A percentile compares a stretch with the other conserved stretches of the same genome.
Conservation (phyloP, 306 rosid species). For the Dalbergia cochinchinensis region DNA sequence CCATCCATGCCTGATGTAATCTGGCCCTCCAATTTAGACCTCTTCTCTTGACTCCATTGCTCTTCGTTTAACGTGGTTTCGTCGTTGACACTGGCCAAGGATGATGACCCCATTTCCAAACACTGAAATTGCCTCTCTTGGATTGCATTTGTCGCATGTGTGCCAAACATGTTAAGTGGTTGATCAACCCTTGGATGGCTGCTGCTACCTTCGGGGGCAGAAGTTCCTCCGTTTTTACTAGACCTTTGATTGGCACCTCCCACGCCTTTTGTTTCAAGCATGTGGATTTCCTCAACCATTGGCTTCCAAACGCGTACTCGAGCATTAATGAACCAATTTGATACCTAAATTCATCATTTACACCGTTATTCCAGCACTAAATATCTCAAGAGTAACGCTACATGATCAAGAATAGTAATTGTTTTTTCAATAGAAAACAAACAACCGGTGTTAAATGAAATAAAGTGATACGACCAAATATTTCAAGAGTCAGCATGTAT, state of each 20-base stretch:
- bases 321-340: constrained; percentile 98
- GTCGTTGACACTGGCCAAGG: constrained; percentile 21
- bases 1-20: constrained; percentile 60
- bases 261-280: constrained; percentile 77
- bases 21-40: constrained; percentile 63
- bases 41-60: constrained; percentile 69
- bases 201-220: constrained; percentile 44
- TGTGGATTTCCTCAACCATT: constrained; percentile 98
- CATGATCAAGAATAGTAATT: background rate
- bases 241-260: constrained; percentile 41
- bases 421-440: too few species aligned
- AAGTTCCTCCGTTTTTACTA: constrained; percentile 39
- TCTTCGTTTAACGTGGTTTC: constrained; percentile 44
- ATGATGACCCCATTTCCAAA: constrained; percentile 50
- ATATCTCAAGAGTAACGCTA: background rate
- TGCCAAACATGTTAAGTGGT: constrained; percentile 13
- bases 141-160: constrained; percentile 2
- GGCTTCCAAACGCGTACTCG: constrained; percentile 98
- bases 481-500: too few species aligned
- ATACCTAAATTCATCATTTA: constrained; percentile 63
- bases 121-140: constrained; percentile 52
- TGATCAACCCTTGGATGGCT: constrained; percentile 37
- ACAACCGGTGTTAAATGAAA: too few species aligned
- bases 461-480: too few species aligned
- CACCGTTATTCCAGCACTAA: constrained; percentile 9